Conservation (phyloP, 164 flowering plant genomes). For the Kingdonia uniflora region DNA sequence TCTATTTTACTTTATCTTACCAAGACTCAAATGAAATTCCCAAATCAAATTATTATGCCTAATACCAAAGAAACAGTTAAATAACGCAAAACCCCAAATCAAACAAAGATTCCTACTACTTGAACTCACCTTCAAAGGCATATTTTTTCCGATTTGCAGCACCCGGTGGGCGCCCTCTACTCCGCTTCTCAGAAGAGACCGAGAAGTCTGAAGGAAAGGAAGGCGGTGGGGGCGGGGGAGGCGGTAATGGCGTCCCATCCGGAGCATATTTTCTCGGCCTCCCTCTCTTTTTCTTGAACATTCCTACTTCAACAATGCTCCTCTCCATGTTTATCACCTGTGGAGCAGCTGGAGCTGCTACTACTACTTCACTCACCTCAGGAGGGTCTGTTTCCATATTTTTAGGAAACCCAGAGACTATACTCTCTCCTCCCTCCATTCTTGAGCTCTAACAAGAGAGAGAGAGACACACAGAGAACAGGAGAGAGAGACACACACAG, state of each 20-base stretch:
- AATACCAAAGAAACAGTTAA: no score
- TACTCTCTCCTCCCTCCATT: slow-evolving; percentile 48
- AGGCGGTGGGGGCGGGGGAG: slow-evolving; percentile 23
- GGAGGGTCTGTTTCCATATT: slow-evolving; percentile 39
- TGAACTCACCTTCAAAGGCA: slow-evolving; percentile 52
- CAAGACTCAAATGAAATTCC: no score
- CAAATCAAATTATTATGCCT: no score
- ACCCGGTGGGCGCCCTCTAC: slow-evolving; percentile 60
- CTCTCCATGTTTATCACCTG: slow-evolving; percentile 18
- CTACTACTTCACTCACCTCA: slow-evolving; percentile 20
- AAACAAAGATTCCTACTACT: no score
- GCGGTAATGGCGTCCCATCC: slow-evolving; percentile 35
- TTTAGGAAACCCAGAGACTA: slow-evolving; percentile 31
- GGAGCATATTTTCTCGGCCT: slow-evolving; percentile 84
- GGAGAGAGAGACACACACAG: slow-evolving; percentile 1
- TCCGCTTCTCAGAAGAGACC: slow-evolving; percentile 29
- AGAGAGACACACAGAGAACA: neutral
- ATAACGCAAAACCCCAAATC: no score
- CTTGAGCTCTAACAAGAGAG: neutral
- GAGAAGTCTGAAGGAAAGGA: slow-evolving; percentile 20
- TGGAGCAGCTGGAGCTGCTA: slow-evolving; percentile 6
- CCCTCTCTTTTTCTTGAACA: slow-evolving; percentile 57
- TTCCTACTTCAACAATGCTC: slow-evolving; percentile 10
- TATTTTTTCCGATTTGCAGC: slow-evolving; percentile 54
- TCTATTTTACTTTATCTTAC: no score